Evolutionary conservation across 1,284 basidiomycete species (phyloP), one percentile per base, ranked within the genome.

Genomic region (Leccinum holopus): DNA sequence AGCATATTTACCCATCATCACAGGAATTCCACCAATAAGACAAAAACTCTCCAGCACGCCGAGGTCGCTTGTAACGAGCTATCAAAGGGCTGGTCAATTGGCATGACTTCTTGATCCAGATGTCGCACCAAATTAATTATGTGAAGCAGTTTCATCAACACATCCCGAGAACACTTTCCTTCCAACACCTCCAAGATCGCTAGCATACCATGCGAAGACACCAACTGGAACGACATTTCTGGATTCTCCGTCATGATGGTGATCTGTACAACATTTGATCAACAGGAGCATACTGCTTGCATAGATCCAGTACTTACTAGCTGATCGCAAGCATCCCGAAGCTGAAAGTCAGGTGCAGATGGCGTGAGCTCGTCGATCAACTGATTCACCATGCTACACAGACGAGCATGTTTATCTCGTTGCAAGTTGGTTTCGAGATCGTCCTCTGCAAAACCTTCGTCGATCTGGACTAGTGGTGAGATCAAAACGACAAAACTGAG

Each of bases 21-120:
- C 91, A 21, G 94, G 94, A 65, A 96, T 96, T 28, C 94, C 94
- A 51, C 92, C 95, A 68, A 97, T 94, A 55, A 97, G 79, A 76
- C 97, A 98, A 76, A 98, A 94, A 65, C 94, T 95, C 76, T 99
- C 97, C 67, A 98, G 80, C 68, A 94, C 90, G 11, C 89, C 91
- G 54, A 93, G 82, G 70, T 98, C 94, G 6, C 85, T 83, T 0
- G 86, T 91, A 51, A 98, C 94, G 65, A 98, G 87, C 95, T 96
- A 68, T 12, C 25, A 41, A 58, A 30, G 18, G n/a, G 2, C 16
- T 44, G 12, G 51, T 73, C 51, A 73, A 61, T 18, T 41, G 14
- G 61, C 60, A 35, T 16, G 62, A 7, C n/a, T 18, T 7, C 51
- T 21, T 55, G 21, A 63, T 57, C 47, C 30, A 14, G 47, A 32